Evolutionary conservation across 495 filamentous ascomycete species (phyloP), one percentile per base, ranked within the genome.

Genomic region (Diplogelasinospora grovesii): DNA sequence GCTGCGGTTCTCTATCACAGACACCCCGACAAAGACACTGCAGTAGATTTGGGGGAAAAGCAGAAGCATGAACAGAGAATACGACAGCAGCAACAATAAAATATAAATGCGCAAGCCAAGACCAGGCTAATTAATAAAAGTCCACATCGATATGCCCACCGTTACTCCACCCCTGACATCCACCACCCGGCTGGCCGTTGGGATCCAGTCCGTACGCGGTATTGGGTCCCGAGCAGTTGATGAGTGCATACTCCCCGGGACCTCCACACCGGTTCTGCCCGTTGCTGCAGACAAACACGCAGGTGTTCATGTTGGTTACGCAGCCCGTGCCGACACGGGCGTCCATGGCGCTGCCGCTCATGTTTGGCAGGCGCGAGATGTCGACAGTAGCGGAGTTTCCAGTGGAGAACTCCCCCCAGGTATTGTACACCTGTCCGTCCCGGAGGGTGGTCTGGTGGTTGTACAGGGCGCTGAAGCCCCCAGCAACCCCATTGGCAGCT

Each of bases 401-500:
- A 0, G 48, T 56, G 43, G 36, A 64, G 48, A 57, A 57, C 47
- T 68, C 65, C 20, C 54, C 51, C 45, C 60, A 61, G n/a, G 60
- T 65, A 40, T 68, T 62, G 36, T 44, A 23, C 29, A 67, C 38
- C 40, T 59, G 58, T 2, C 62, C 65, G 31, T 57, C 56, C 10
- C 46, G 49, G 26, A 61, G 47, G 7, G 48, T 33, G 22, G 51
- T 54, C 15, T 47, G 45, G 41, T 49, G 50, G 29, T 50, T 30
- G 47, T 63, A 61, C 0, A 59, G 41, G 8, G 56, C 37, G 5
- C 58, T 39, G 48, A 56, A 66, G 1, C 50, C 60, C 8, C 54
- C 57, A 0, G 54, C 41, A 4, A 55, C 31, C 3, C 41, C 57
- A 37, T 54, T 57, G n/a, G 43, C 46, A 28, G 57, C 20, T 18